Evolutionary conservation across 2,329 filamentous ascomycete species (phyloP).

Genomic region (Cephalotrichum gorgonifer): DNA sequence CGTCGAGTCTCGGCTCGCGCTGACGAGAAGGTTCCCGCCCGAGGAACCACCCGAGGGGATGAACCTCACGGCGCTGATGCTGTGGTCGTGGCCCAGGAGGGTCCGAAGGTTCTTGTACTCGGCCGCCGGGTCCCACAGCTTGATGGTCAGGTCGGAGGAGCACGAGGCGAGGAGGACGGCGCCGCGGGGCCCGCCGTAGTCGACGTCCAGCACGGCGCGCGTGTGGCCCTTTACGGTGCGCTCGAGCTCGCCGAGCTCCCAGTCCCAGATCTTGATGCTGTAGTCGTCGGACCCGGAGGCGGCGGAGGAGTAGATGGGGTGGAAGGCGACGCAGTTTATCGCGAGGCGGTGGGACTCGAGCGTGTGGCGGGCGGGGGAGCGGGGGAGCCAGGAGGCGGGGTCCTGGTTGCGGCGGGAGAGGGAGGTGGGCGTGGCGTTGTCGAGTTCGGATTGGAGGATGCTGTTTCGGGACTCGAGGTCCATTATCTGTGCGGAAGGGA

Average conservation of each 20-base stretch:
- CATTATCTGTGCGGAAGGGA: slow-evolving; percentile 57
- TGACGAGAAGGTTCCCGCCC: slow-evolving; percentile 71
- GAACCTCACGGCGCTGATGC: slow-evolving; percentile 79
- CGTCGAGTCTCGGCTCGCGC: slow-evolving; percentile 75
- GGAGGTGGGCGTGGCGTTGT: slow-evolving; percentile 68
- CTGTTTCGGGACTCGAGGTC: slow-evolving; percentile 73
- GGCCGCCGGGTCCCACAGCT: slow-evolving; percentile 85
- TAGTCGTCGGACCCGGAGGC: slow-evolving; percentile 87
- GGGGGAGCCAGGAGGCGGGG: slow-evolving; percentile 77
- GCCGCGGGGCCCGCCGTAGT: slow-evolving; percentile 78
- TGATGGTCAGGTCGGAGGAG: slow-evolving; percentile 84
- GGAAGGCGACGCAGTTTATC: slow-evolving; percentile 83
- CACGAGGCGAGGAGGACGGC: slow-evolving; percentile 63
- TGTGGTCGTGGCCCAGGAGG: slow-evolving; percentile 84
- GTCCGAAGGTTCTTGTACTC: slow-evolving; percentile 95
- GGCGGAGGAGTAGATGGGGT: slow-evolving; percentile 81
- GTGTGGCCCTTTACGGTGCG: slow-evolving; percentile 88
- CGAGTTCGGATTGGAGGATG: slow-evolving; percentile 70
- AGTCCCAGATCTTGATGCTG: slow-evolving; percentile 96
- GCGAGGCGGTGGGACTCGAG: slow-evolving; percentile 73
- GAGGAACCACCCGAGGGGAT: slow-evolving; percentile 70
- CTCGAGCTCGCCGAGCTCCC: slow-evolving; percentile 86
- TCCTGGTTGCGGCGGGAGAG: slow-evolving; percentile 74
- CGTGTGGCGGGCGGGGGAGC: slow-evolving; percentile 68
- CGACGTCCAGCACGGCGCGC: slow-evolving; percentile 75